phyloP scores from a whole-genome alignment of 2,329 filamentous ascomycete species.

The Diplodia mutila region DNA sequence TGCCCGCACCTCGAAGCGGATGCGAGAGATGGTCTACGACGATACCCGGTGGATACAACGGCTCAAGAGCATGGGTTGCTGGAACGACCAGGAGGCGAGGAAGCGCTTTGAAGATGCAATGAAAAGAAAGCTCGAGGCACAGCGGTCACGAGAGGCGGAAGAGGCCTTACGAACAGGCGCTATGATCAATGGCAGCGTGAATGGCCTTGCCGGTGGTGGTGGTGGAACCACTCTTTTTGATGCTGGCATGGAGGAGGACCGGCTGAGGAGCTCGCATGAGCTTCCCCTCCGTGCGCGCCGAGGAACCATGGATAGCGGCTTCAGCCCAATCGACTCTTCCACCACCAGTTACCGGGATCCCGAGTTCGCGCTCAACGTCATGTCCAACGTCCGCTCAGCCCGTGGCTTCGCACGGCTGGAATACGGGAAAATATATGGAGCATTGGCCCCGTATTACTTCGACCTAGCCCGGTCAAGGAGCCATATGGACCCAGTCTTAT shows the following conservation, averaged over 20 bases:
- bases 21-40: conserved; percentile 99
- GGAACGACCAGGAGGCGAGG: conserved; percentile 87
- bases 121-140: conserved; percentile 60
- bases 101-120: conserved; percentile 75
- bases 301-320: conserved; percentile 65
- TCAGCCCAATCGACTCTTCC: conserved; percentile 67
- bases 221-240: conserved; percentile 68
- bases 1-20: conserved; percentile 79
- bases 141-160: conserved; percentile 47
- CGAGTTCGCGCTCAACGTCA: conserved; percentile 67
- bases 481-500: conserved; percentile 80
- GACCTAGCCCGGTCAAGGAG: conserved; percentile 74
- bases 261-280: conserved; percentile 48
- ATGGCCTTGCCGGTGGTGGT: conserved; percentile 44
- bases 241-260: conserved; percentile 68
- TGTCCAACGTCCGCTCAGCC: conserved; percentile 74
- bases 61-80: conserved; percentile 83
- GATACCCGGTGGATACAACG: conserved; percentile 92
- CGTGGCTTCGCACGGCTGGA: conserved; percentile 85
- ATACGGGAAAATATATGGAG: conserved; percentile 88
- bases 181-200: conserved; percentile 38
- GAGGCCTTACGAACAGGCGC: conserved; percentile 44
- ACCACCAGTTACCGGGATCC: conserved; percentile 54
- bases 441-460: conserved; percentile 83
- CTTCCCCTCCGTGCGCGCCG: conserved; percentile 30